Evolutionary conservation across 2,329 filamentous ascomycete genomes (phyloP).

Genomic region (Phyllosticta citrichinensis): DNA sequence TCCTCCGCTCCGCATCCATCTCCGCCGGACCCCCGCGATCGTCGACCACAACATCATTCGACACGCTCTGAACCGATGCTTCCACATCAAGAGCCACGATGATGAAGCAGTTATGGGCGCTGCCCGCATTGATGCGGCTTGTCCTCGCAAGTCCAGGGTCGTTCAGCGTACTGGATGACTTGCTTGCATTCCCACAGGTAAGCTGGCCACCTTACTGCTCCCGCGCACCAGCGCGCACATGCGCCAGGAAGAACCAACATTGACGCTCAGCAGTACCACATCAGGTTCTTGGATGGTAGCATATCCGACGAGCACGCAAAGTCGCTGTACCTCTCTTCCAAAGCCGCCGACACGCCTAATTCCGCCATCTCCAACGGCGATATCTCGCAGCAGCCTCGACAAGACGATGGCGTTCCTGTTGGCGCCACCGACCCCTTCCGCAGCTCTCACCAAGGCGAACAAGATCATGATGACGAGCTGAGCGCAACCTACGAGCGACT

Average conservation of each 20-base stretch:
- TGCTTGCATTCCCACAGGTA: slow-evolving; percentile 81
- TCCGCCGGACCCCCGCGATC: neutral
- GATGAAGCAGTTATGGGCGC: slow-evolving; percentile 40
- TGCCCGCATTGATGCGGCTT: slow-evolving; percentile 37
- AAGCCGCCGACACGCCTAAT: neutral
- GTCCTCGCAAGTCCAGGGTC: slow-evolving; percentile 45
- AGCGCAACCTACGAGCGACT: slow-evolving; percentile 59
- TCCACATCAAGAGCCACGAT: slow-evolving; percentile 1
- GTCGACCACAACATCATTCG: neutral
- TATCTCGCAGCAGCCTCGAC: slow-evolving; percentile 2
- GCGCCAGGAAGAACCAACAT: neutral
- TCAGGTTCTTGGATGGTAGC: slow-evolving; percentile 63
- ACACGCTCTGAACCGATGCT: neutral
- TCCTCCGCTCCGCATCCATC: slow-evolving; percentile 10
- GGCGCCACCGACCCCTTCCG: neutral
- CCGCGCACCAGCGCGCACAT: neutral
- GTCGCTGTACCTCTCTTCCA: slow-evolving; percentile 17
- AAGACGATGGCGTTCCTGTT: neutral
- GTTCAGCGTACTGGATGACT: slow-evolving; percentile 82
- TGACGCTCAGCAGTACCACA: slow-evolving; percentile 54
- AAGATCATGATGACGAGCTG: slow-evolving; percentile 16
- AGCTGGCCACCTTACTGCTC: slow-evolving; percentile 14
- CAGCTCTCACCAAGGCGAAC: neutral
- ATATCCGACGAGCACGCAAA: slow-evolving; percentile 62
- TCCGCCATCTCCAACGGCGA: neutral